Evolutionary conservation across 2,329 filamentous ascomycete species (phyloP).

Genomic region (Stagonosporopsis vannaccii): DNA sequence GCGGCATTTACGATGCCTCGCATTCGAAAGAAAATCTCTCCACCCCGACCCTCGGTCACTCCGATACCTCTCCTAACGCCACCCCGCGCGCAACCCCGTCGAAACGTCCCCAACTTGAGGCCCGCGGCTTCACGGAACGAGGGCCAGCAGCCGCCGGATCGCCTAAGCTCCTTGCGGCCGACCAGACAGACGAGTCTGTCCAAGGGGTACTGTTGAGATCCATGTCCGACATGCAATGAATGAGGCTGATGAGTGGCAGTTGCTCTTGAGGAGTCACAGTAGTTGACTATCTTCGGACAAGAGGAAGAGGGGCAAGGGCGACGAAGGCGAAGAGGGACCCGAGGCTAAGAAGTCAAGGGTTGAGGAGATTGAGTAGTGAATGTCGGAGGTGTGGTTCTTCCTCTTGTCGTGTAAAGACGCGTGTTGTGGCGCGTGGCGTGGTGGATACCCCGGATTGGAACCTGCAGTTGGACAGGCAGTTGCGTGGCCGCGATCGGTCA

Average conservation of each 20-base stretch:
- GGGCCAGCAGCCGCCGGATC: constrained; percentile 65
- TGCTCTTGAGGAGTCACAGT: constrained; percentile 21
- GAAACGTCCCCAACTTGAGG: constrained; percentile 62
- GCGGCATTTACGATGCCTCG: constrained; percentile 77
- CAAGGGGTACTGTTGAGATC: constrained; percentile 55
- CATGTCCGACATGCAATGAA: constrained; percentile 14
- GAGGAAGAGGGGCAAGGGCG: constrained; percentile 15
- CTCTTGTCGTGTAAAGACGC: constrained; percentile 10
- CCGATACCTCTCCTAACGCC: neutral
- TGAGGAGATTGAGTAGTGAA: constrained; percentile 8
- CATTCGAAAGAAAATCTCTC: constrained; percentile 41
- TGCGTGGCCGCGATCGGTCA: no score
- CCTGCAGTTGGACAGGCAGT: no score
- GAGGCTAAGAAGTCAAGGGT: constrained; percentile 13
- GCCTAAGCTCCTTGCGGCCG: constrained; percentile 66
- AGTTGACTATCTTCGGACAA: constrained; percentile 23
- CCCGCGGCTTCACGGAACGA: constrained; percentile 71
- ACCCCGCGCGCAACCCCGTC: constrained; percentile 13
- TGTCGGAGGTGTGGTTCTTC: neutral
- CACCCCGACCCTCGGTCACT: constrained; percentile 39
- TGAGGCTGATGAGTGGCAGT: constrained; percentile 17
- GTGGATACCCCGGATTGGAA: constrained; percentile 4
- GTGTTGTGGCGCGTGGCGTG: neutral
- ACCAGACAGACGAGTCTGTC: constrained; percentile 69
- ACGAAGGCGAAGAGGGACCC: neutral